Conservation (phyloP, 345 rosid species). For the Aquilaria yunnanensis region DNA sequence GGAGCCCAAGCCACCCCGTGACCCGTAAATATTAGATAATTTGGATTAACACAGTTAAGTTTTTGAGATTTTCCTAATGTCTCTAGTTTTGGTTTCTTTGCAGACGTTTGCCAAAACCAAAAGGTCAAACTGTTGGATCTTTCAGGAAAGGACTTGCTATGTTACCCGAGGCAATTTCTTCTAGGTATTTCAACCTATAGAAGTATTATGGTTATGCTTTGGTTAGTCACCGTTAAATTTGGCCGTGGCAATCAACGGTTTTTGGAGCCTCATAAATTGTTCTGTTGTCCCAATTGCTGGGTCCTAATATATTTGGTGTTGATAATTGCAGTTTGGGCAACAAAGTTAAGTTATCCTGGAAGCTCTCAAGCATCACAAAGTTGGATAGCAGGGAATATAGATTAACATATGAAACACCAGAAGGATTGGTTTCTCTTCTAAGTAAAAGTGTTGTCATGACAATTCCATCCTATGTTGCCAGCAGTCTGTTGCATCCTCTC, state of each 20-base stretch:
- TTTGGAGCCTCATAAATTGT: not conserved
- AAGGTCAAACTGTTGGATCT: conserved; percentile 96
- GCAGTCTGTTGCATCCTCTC: conserved; percentile 62
- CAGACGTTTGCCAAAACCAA: conserved; percentile 83
- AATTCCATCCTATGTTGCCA: conserved; percentile 80
- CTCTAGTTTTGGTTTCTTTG: conserved; percentile 9
- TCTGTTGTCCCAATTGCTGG: conserved; percentile 7
- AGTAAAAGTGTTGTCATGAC: conserved; percentile 78
- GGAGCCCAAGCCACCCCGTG: conserved; percentile 57
- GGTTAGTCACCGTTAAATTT: not conserved
- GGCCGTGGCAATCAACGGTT: not conserved
- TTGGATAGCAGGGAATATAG: conserved; percentile 50
- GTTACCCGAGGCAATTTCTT: conserved; percentile 84
- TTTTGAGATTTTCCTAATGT: conserved; percentile 11
- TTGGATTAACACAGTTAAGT: conserved; percentile 1
- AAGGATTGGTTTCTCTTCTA: conserved; percentile 63
- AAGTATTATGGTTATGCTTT: conserved; percentile 21
- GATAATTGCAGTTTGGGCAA: conserved; percentile 61
- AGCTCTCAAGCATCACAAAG: conserved; percentile 60
- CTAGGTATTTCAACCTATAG: conserved; percentile 44
- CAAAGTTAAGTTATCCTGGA: conserved; percentile 81
- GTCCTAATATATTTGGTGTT: conserved; percentile 9
- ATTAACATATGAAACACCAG: conserved; percentile 86
- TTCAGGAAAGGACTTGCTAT: conserved; percentile 80
- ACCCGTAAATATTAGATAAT: conserved; percentile 45